Evolutionary conservation across 306 rosid genomes (phyloP), one percentile per base, ranked within the genome.

Genomic region (Echinosophora koreensis): DNA sequence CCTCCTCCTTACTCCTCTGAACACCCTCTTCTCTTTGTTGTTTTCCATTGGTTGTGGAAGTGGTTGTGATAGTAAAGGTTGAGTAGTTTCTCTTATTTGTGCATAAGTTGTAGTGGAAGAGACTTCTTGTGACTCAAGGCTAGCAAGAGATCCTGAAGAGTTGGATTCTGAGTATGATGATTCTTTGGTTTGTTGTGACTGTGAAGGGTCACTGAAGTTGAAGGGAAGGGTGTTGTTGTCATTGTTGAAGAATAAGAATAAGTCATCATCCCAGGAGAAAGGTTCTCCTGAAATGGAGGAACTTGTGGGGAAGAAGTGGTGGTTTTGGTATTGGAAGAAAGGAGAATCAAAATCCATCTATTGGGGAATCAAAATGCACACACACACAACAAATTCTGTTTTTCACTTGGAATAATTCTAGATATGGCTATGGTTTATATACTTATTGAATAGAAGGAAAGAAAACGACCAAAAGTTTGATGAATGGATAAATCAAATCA

Each of bases 1-100:
- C 82, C 98, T 69, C 55, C 74, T 77, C 55, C 97, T 84, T 8
- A 94, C 98, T 4, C 98, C 98, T 67, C 83, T 66, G 75, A 5
- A 86, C 32, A 16, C n/a, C 47, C 80, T 79, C 9, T 8, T 18
- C 58, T 61, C 49, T 14, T 28, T 79, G 0, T 4, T 50, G 4
- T 8, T 46, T 42, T 67, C 60, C 38, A 10, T 37, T 14, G 35
- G 27, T 10, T 22, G 63, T 6, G 32, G 5, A 12, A n/a, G 30
- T 34, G 73, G 44, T 27, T 58, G 13, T 13, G 67, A 1, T 2
- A 66, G 3, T 1, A 66, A 6, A 11, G 27, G 9, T 6, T 64
- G 18, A 10, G 18, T 1, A 10, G 4, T 44, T 55, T 50, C 32
- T 17, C 6, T 63, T 3, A 27, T 1, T 39, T 54, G 9, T 15